Evolutionary conservation across 441 rosid genomes (phyloP).

Genomic region (Eugenia klotzschiana): DNA sequence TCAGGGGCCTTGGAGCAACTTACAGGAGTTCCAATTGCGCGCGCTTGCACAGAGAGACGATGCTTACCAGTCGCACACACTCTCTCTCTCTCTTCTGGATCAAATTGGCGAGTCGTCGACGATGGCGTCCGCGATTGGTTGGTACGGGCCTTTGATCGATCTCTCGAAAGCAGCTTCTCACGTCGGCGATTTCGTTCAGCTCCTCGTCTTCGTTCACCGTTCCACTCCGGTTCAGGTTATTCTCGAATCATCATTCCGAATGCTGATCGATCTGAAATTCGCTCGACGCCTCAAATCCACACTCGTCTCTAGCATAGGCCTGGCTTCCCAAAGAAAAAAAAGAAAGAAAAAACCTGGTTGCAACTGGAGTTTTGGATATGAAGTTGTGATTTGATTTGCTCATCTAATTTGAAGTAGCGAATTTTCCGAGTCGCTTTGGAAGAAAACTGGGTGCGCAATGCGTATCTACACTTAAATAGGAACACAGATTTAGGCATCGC

Average conservation of each 20-base stretch:
- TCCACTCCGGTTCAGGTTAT: slow-evolving; percentile 36
- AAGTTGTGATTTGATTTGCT: background rate
- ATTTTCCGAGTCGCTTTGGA: too few species aligned
- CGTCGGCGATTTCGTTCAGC: slow-evolving; percentile 44
- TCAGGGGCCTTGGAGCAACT: background rate
- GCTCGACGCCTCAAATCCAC: background rate
- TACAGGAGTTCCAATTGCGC: background rate
- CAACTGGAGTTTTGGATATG: background rate
- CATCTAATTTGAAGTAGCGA: background rate
- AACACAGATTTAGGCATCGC: background rate
- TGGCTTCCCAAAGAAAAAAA: too few species aligned
- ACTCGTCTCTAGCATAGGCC: too few species aligned
- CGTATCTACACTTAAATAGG: background rate
- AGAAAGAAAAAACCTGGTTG: background rate
- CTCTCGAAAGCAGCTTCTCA: slow-evolving; percentile 25
- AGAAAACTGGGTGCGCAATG: background rate
- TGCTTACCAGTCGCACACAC: background rate
- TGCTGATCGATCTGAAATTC: background rate
- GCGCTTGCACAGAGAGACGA: background rate
- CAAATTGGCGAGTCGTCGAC: background rate
- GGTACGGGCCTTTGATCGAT: slow-evolving; percentile 46
- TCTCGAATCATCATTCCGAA: background rate
- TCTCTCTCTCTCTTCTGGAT: background rate
- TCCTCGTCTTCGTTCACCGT: slow-evolving; percentile 37
- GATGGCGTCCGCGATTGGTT: slow-evolving; percentile 28